Conservation (phyloP, 768 basidiomycete genomes). For the Boletus sp. region DNA sequence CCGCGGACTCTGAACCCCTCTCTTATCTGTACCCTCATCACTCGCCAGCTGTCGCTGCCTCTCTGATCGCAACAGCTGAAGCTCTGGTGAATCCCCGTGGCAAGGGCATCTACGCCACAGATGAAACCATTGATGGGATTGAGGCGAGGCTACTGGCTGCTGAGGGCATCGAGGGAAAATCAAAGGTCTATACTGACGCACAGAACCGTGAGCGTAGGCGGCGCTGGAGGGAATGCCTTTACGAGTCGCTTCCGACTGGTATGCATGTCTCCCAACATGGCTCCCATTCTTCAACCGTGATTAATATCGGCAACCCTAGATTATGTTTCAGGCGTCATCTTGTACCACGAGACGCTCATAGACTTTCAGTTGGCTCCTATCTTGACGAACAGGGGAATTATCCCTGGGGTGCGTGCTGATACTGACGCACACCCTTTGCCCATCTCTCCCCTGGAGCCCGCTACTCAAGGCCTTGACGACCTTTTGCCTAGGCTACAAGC, state of each 20-base stretch:
- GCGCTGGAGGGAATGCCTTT: slow-evolving; percentile 45
- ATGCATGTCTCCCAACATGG: slow-evolving; percentile 4
- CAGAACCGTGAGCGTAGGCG: slow-evolving; percentile 40
- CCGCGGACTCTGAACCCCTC: slow-evolving; percentile 7
- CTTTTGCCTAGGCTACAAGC: slow-evolving; percentile 42
- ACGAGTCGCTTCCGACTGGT: slow-evolving; percentile 43
- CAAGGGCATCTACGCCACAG: slow-evolving; percentile 54
- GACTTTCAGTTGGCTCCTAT: slow-evolving; percentile 49
- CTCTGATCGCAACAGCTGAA: slow-evolving; percentile 44
- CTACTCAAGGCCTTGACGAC: slow-evolving; percentile 50
- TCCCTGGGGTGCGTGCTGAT: slow-evolving; percentile 51
- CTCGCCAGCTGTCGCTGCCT: slow-evolving; percentile 39
- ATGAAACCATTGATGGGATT: slow-evolving; percentile 47
- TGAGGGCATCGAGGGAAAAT: slow-evolving; percentile 21
- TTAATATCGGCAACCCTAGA: slow-evolving; percentile 28
- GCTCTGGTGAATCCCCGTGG: slow-evolving; percentile 47
- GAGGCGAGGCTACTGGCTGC: slow-evolving; percentile 39
- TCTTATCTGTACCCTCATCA: slow-evolving; percentile 42
- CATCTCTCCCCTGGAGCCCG: slow-evolving; percentile 43
- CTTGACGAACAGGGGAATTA: slow-evolving; percentile 44
- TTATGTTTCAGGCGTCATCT: slow-evolving; percentile 50
- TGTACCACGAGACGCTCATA: slow-evolving; percentile 48
- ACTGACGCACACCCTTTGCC: slow-evolving; percentile 48
- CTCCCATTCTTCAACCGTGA: neutral
- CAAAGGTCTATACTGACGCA: slow-evolving; percentile 32